phyloP scores from a whole-genome alignment of 371 early-diverging fungal genomes.

The Circinella umbellata region DNA sequence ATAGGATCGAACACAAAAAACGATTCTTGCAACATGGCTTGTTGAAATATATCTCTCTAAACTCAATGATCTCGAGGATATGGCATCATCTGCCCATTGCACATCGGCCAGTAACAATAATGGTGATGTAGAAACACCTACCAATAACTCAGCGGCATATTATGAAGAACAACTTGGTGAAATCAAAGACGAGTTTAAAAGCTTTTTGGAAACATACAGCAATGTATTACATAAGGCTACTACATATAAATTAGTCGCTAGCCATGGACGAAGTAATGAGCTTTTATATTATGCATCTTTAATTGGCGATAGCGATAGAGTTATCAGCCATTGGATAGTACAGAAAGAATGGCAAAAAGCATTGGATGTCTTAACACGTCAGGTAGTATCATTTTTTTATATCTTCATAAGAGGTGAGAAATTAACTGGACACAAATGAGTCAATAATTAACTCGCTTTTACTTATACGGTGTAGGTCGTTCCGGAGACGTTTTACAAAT shows the following conservation, averaged over 20 bases:
- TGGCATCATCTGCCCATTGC: conserved; percentile 51
- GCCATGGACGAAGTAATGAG: conserved; percentile 82
- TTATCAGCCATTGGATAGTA: conserved; percentile 81
- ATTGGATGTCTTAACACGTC: conserved; percentile 74
- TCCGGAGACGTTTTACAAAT: conserved; percentile 84
- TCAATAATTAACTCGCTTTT: background rate
- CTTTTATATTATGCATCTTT: conserved; percentile 78
- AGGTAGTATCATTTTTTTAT: conserved; percentile 42
- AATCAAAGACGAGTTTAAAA: conserved; percentile 70
- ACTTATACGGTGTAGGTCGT: conserved; percentile 48
- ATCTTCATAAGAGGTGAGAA: background rate
- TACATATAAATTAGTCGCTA: conserved; percentile 78
- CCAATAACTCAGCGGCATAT: conserved; percentile 20
- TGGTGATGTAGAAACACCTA: conserved; percentile 11
- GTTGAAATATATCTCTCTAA: conserved; percentile 83
- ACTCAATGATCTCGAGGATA: conserved; percentile 73
- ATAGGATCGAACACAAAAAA: conserved; percentile 82
- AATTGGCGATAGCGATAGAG: conserved; percentile 81
- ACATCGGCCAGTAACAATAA: conserved; percentile 17
- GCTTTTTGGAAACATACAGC: conserved; percentile 73
- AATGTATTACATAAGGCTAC: conserved; percentile 66
- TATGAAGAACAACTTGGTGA: conserved; percentile 52
- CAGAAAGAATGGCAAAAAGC: conserved; percentile 78
- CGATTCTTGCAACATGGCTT: conserved; percentile 87
- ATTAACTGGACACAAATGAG: background rate